Evolutionary conservation across 108 stramenopile genomes (phyloP), one percentile per base, ranked within the genome.

Genomic region (Skeletonema menzelii): DNA sequence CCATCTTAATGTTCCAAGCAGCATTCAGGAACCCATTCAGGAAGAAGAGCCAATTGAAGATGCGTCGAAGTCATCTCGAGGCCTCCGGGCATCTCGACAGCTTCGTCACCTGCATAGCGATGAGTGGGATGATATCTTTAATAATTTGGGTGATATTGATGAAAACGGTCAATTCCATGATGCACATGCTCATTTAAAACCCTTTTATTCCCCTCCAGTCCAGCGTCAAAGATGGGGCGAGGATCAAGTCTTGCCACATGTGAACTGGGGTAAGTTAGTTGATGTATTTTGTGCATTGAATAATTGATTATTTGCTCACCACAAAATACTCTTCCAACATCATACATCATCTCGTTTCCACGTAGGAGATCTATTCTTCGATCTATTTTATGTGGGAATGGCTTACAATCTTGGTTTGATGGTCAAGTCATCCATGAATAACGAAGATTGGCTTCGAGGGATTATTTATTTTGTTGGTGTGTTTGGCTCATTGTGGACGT

Each of bases 291-390:
- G 13, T 22, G 17, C 10, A 24, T 37, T 10, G 17, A 53, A 24
- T 22, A 53, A 20, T 20, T n/a, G 8, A 10, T 24, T 53, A 5
- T 49, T 22, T 24, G 22, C 49, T 53, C 19, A 53, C 49, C 5
- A 53, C 40, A 37, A 37, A 40, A 42, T n/a, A n/a, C 40, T 42
- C 17, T 2, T 58, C n/a, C 4, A 27, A 58, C 15, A 58, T 27
- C n/a, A 42, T 22, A 22, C 0, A 8, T 35, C 10, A 35, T 30
- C 35, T 15, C 56, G 76, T 32, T 64, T 77, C 61, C 79, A 88
- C 65, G 84, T 83, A 85, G 87, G 87, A 38, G 80, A 88, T 64
- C 56, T 88, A 42, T 88, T 86, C 73, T 88, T 88, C 61, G 88
- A 88, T 76, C 63, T 89, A 1, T 87, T 87, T 40, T 89, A 83